Evolutionary conservation across 495 filamentous ascomycete genomes (phyloP).

Genomic region (Aspergillus biplanus): DNA sequence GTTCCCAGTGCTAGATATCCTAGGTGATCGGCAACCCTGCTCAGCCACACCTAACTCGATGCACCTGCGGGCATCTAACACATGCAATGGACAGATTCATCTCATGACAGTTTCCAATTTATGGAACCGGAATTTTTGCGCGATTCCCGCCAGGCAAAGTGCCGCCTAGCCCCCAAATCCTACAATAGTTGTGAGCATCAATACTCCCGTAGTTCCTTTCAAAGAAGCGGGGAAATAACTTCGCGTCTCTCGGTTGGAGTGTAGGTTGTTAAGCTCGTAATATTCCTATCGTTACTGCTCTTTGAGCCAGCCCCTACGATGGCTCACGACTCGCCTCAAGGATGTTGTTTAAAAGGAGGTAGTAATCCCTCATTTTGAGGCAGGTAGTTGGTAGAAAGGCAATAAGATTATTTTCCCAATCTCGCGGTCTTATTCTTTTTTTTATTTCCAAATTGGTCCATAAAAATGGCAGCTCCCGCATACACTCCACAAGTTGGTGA

Average conservation of each 20-base stretch:
- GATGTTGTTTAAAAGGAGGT: background rate
- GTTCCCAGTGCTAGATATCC: background rate
- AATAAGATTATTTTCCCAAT: no score
- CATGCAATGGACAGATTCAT: background rate
- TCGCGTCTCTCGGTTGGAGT: background rate
- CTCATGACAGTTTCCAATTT: background rate
- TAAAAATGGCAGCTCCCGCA: background rate
- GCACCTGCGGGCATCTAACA: no score
- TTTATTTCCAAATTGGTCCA: background rate
- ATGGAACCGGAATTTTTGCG: background rate
- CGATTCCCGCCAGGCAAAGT: background rate
- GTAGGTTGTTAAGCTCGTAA: background rate
- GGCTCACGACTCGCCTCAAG: background rate
- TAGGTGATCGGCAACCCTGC: no score
- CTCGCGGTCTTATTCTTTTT: no score
- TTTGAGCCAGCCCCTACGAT: background rate
- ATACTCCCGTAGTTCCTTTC: background rate
- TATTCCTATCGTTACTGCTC: background rate
- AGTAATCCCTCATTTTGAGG: background rate
- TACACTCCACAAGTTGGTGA: slow-evolving; percentile 15
- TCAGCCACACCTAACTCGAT: no score
- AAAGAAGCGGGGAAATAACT: slow-evolving; percentile 1
- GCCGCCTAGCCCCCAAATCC: background rate
- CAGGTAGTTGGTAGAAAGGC: no score
- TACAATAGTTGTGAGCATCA: background rate